Evolutionary conservation across 371 early-diverging fungal species (phyloP), one percentile per base, ranked within the genome.

Genomic region (Mucor velutinosus): DNA sequence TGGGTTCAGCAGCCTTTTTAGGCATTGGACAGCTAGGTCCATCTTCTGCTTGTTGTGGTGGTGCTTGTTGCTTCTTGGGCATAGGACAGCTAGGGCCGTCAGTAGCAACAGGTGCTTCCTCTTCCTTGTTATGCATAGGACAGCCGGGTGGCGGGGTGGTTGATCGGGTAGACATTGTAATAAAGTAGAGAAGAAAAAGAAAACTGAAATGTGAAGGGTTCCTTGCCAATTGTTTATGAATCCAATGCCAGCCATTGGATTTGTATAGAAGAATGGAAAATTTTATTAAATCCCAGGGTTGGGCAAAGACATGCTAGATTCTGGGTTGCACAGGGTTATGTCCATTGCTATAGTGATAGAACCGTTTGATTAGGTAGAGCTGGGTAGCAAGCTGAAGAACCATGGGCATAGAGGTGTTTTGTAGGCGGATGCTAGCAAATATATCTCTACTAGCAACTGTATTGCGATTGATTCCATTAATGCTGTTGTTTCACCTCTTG

Each of bases 11-110:
- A n/a, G 45, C 43, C 21, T 76, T 66, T 59, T 84, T 62, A 58
- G 80, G 84, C 86, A 86, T 84, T 21, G 86, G 86, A 60, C 85
- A 84, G 21, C 80, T 79, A 7, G 83, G 51, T 53, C 33, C 53
- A 6, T 62, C 63, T 15, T 62, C 63, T 55, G 27, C 29, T 30
- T 4, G 6, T 7, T 14, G n/a, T n/a, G n/a, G n/a, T n/a, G n/a
- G n/a, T n/a, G n/a, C n/a, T n/a, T n/a, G 7, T 58, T 60, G 37
- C 21, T 64, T 64, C 27, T 57, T 64, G 27, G 64, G 64, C 64
- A 64, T 64, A 25, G 64, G 64, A 45, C 65, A 58, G 4, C 45
- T 62, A 5, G 62, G 49, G n/a, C 45, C 49, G 1, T 45, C 51
- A 35, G 35, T 10, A 1, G 10, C 35, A 4, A 5, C 1, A 35